phyloP scores from a whole-genome alignment of 2,329 filamentous ascomycete genomes.

The Endoconidiophora polonica region DNA sequence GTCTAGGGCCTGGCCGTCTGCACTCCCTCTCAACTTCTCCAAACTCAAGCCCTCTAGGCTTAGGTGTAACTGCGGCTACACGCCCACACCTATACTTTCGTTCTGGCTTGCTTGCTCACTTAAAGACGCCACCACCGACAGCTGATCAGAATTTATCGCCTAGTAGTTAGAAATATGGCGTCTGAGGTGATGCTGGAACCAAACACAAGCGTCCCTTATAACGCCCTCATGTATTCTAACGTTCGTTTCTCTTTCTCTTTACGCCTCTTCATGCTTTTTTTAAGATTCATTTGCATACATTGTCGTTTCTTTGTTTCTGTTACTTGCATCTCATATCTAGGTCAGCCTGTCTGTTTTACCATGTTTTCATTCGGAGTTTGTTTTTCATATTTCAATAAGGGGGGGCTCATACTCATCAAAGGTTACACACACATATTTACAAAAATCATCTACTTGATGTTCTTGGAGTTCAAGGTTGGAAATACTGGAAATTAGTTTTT shows the following conservation, averaged over 20 bases:
- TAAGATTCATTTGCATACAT: not conserved
- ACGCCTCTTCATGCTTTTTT: not conserved
- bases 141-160: too few relatives aligned
- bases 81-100: slow-evolving; percentile 3
- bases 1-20: not conserved
- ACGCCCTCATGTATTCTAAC: too few relatives aligned
- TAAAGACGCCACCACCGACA: not conserved
- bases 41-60: not conserved
- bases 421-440: slow-evolving; percentile 4
- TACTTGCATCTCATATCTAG: not conserved
- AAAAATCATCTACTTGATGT: too few relatives aligned
- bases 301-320: not conserved
- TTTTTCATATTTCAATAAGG: not conserved
- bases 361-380: not conserved
- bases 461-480: not conserved
- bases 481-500: not conserved
- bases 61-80: not conserved
- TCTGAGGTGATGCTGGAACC: too few relatives aligned
- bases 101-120: not conserved
- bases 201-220: too few relatives aligned
- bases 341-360: too few relatives aligned
- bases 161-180: too few relatives aligned
- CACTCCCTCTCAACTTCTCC: slow-evolving; percentile 4
- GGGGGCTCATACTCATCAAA: not conserved
- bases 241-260: not conserved